phyloP scores from a whole-genome alignment of 257 asterid species.

The Nicotiana paniculata region DNA sequence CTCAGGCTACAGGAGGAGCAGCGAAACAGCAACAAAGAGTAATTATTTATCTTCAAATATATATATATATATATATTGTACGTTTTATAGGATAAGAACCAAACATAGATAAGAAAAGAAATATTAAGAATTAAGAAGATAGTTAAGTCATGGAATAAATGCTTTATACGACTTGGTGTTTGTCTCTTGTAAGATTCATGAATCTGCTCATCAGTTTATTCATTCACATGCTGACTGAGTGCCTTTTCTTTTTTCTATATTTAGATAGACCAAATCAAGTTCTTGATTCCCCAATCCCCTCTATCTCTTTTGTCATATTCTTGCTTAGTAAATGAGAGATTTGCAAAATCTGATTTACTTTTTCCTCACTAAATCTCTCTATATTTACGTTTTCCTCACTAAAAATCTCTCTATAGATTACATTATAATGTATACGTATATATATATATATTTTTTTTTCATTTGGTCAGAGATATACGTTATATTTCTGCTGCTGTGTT shows the following conservation, averaged over 20 bases:
- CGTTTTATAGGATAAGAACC: background rate
- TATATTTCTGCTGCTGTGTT: background rate
- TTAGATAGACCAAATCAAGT: background rate
- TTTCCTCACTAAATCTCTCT: background rate
- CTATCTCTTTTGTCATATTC: background rate
- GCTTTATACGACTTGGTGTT: background rate
- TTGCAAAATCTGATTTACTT: background rate
- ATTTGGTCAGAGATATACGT: no score
- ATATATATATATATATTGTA: no score
- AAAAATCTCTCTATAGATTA: background rate
- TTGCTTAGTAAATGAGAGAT: background rate
- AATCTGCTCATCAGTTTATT: background rate
- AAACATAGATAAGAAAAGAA: background rate
- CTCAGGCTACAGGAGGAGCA: background rate
- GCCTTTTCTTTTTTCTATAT: background rate
- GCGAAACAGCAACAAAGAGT: background rate
- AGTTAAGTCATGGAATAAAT: background rate
- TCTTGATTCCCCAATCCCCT: background rate
- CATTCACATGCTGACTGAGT: background rate
- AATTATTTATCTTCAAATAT: background rate
- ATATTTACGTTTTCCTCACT: background rate
- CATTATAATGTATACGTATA: background rate
- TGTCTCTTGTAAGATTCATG: background rate
- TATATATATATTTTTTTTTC: background rate
- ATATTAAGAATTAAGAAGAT: background rate